Evolutionary conservation across 305 asterid genomes (phyloP).

Genomic region (Solanum hybrid): DNA sequence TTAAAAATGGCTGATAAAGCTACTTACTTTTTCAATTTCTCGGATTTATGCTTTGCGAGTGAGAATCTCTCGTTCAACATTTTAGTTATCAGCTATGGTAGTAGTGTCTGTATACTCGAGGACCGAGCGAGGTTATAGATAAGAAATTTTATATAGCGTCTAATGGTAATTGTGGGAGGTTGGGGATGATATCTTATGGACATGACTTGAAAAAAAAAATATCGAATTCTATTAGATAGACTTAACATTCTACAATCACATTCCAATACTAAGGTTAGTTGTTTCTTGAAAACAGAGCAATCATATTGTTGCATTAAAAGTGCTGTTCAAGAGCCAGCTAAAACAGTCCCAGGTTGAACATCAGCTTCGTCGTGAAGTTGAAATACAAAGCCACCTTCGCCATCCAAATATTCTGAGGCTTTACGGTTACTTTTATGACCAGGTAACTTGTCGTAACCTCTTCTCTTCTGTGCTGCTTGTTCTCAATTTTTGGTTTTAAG

Average conservation of each 20-base stretch:
- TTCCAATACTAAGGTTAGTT: neutral
- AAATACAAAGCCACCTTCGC: conserved; percentile 92
- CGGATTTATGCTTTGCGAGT: too few relatives aligned
- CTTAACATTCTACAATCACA: neutral
- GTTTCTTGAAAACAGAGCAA: conserved; percentile 23
- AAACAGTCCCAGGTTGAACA: conserved; percentile 95
- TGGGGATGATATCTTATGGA: neutral
- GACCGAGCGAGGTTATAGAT: neutral
- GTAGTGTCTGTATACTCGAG: neutral
- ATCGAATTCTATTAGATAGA: neutral
- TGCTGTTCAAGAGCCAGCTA: conserved; percentile 78
- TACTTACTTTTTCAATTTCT: too few relatives aligned
- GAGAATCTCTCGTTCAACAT: too few relatives aligned
- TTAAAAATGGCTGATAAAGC: too few relatives aligned
- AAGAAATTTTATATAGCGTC: neutral
- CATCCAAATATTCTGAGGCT: conserved; percentile 91
- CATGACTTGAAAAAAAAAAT: neutral
- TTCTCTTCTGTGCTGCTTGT: neutral
- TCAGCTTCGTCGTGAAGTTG: conserved; percentile 98
- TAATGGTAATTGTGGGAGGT: neutral
- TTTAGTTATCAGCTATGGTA: too few relatives aligned
- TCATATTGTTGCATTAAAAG: conserved; percentile 89
- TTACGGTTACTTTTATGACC: conserved; percentile 92
- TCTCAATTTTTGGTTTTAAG: neutral
- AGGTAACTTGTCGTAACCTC: conserved; percentile 27